Percentiles rank a stretch among this genome's conserved stretches.
Conservation (phyloP, 441 rosid species). For the Adansonia gregorii region DNA sequence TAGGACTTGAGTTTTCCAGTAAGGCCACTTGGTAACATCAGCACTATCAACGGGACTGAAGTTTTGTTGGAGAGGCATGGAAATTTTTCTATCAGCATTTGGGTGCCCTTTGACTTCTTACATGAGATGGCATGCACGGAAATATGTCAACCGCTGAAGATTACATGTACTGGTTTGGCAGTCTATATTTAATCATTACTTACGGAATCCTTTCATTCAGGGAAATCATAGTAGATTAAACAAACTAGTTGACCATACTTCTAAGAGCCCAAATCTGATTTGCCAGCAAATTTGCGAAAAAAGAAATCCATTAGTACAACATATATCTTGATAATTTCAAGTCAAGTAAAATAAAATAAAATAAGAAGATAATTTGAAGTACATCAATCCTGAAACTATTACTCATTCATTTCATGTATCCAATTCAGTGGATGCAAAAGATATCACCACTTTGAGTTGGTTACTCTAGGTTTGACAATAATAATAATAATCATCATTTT, state of each 20-base stretch:
- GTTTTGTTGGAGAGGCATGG: neutral
- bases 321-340: neutral
- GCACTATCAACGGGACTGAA: neutral
- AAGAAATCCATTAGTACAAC: neutral
- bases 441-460: neutral
- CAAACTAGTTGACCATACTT: neutral
- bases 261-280: neutral
- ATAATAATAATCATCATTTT: no score
- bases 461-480: neutral
- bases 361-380: neutral
- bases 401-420: neutral
- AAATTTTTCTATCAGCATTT: neutral
- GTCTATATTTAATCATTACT: neutral
- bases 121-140: neutral
- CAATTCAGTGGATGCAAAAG: neutral
- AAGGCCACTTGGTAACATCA: neutral
- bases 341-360: neutral
- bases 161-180: neutral
- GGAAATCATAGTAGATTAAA: neutral
- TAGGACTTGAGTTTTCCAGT: neutral
- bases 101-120: neutral
- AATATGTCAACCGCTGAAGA: neutral
- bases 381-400: neutral
- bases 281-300: neutral
- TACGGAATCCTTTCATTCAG: neutral